Percentiles rank a stretch among this genome's conserved stretches.
Evolutionary conservation across 1,139 yeast species (phyloP).

Genomic region (Geotrichum citri-aurantii): DNA sequence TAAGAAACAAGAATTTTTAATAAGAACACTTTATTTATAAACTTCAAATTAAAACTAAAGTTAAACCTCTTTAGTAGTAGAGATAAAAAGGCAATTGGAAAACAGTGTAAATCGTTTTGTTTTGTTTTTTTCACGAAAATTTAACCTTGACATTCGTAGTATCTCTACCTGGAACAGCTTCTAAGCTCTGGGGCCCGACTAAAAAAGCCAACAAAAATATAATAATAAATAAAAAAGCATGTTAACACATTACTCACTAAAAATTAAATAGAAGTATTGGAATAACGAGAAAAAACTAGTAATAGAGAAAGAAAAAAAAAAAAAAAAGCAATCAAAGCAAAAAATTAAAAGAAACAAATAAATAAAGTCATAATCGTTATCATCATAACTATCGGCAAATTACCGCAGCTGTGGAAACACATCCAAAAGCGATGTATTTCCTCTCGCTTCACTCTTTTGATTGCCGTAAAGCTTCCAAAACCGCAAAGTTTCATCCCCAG

Average conservation of each 20-base stretch:
- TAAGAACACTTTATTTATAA: too few relatives aligned
- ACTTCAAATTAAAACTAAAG: too few relatives aligned
- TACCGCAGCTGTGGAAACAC: conserved; percentile 68
- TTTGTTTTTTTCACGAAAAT: too few relatives aligned
- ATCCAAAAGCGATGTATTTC: conserved; percentile 50
- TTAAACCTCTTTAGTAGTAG: too few relatives aligned
- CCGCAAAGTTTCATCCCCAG: conserved; percentile 93
- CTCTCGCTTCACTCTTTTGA: conserved; percentile 46
- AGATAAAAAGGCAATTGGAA: too few relatives aligned
- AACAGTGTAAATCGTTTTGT: too few relatives aligned
- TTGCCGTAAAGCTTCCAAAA: conserved; percentile 92
- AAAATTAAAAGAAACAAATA: not conserved
- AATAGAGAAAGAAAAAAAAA: not conserved
- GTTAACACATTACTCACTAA: not conserved
- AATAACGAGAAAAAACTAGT: not conserved
- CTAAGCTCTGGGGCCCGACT: too few relatives aligned
- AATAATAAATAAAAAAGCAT: too few relatives aligned
- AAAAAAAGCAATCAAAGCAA: not conserved
- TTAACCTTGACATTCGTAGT: too few relatives aligned
- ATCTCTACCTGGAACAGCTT: too few relatives aligned
- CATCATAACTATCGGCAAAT: not conserved
- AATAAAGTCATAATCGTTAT: conserved; percentile 29
- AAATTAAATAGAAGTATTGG: not conserved
- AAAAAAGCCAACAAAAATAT: too few relatives aligned
- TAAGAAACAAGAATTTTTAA: not conserved